Percentiles rank a stretch among this genome's conserved stretches.
phyloP scores from a whole-genome alignment of 2,329 filamentous ascomycete genomes.

The Sporothrix protearum region DNA sequence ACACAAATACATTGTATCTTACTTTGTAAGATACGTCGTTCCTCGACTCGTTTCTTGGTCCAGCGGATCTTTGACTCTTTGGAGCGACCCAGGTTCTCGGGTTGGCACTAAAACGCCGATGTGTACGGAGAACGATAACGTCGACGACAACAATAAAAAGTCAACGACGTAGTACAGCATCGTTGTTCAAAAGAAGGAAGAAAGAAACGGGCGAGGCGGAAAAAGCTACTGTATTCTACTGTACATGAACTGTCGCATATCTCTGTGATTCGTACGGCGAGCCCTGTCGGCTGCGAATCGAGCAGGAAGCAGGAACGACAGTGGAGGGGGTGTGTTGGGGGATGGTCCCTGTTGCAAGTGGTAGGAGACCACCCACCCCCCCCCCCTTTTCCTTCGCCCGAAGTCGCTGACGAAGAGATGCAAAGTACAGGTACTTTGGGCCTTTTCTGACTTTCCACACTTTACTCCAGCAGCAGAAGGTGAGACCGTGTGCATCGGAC shows the following conservation, averaged over 20 bases:
- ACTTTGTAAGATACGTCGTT: not conserved
- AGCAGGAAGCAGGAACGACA: not conserved
- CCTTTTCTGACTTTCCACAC: not conserved
- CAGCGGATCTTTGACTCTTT: conserved; percentile 24
- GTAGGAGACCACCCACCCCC: too few relatives aligned
- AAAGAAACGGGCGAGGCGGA: not conserved
- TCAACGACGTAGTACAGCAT: not conserved
- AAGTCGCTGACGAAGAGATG: conserved; percentile 10
- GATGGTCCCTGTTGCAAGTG: not conserved
- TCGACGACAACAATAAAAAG: not conserved
- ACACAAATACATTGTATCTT: too few relatives aligned
- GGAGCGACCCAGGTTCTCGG: conserved; percentile 27
- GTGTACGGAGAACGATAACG: not conserved
- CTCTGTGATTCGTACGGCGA: not conserved
- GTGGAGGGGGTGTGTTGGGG: not conserved
- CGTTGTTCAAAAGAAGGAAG: not conserved
- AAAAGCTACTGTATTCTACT: too few relatives aligned
- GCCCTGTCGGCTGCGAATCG: not conserved
- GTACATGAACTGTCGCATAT: not conserved
- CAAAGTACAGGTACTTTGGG: not conserved
- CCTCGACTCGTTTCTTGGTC: conserved; percentile 1
- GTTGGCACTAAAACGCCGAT: conserved; percentile 21
- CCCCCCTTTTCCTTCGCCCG: not conserved
- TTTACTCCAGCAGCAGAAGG: not conserved
- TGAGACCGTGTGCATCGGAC: not conserved